Evolutionary conservation across 2,329 filamentous ascomycete genomes (phyloP).

Genomic region (Talaromyces sp.): DNA sequence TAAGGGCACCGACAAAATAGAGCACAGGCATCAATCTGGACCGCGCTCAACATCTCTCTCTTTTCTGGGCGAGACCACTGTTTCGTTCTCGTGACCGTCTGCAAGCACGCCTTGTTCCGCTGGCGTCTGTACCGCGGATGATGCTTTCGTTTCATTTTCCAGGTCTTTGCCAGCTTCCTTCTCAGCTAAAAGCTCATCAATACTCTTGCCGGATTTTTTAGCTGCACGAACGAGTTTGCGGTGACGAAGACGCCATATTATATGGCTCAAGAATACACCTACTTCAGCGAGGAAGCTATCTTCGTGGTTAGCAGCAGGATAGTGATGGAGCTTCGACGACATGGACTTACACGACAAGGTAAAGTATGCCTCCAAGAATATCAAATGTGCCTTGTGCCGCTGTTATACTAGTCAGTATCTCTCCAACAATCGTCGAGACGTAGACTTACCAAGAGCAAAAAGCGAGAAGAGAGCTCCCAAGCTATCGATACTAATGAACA

Average conservation of each 20-base stretch:
- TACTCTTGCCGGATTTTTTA: slow-evolving; percentile 49
- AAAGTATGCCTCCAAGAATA: slow-evolving; percentile 57
- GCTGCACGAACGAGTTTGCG: slow-evolving; percentile 52
- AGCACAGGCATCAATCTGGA: background rate
- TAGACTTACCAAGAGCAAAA: slow-evolving; percentile 52
- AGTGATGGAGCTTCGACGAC: no score
- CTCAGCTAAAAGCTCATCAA: slow-evolving; percentile 51
- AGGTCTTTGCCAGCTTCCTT: background rate
- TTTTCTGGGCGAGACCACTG: background rate
- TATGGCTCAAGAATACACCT: slow-evolving; percentile 58
- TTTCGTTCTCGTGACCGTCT: background rate
- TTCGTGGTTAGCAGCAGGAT: background rate
- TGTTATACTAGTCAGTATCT: slow-evolving; percentile 25
- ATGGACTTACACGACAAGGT: slow-evolving; percentile 55
- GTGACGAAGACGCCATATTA: slow-evolving; percentile 57
- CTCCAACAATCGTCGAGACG: background rate
- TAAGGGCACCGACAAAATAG: background rate
- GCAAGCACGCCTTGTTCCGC: background rate
- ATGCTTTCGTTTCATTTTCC: background rate
- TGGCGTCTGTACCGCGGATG: background rate
- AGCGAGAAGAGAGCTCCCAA: slow-evolving; percentile 61
- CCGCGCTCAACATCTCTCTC: slow-evolving; percentile 8
- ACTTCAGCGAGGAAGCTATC: slow-evolving; percentile 54
- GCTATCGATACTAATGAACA: slow-evolving; percentile 60
- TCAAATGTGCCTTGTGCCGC: slow-evolving; percentile 61